Evolutionary conservation across 2,329 filamentous ascomycete species (phyloP).

Genomic region (Cordyceps pruinosa): DNA sequence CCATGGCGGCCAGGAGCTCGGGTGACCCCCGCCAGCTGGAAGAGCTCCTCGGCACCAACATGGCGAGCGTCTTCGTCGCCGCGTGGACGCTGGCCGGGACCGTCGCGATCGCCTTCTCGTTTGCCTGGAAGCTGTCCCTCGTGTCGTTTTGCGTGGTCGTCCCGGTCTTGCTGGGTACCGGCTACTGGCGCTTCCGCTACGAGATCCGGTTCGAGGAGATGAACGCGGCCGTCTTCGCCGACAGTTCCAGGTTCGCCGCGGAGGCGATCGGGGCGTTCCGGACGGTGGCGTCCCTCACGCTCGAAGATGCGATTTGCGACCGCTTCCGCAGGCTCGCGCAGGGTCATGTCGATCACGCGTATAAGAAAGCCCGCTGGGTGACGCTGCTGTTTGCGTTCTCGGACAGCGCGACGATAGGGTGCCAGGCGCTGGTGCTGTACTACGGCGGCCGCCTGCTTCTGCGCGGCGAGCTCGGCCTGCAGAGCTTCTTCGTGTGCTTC

Average conservation of each 20-base stretch:
- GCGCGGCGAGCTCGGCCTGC: constrained; percentile 38
- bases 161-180: constrained; percentile 40
- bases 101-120: constrained; percentile 60
- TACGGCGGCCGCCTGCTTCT: constrained; percentile 57
- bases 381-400: constrained; percentile 62
- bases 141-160: constrained; percentile 57
- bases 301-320: constrained; percentile 57
- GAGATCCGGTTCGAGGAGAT: constrained; percentile 61
- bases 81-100: constrained; percentile 59
- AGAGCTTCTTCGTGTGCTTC: constrained; percentile 51
- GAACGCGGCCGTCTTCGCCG: constrained; percentile 60
- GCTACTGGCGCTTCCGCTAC: constrained; percentile 46
- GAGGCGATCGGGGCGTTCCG: constrained; percentile 69
- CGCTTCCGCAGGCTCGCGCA: constrained; percentile 56
- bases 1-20: constrained; percentile 49
- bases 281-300: constrained; percentile 62
- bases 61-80: constrained; percentile 56
- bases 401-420: constrained; percentile 57
- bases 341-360: constrained; percentile 52
- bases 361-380: constrained; percentile 52
- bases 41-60: constrained; percentile 59
- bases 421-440: constrained; percentile 60
- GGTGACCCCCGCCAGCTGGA: constrained; percentile 54
- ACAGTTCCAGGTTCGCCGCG: constrained; percentile 67
- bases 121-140: constrained; percentile 70